Evolutionary conservation across 805 yeast genomes (phyloP).

Genomic region (Spathaspora boniae): DNA sequence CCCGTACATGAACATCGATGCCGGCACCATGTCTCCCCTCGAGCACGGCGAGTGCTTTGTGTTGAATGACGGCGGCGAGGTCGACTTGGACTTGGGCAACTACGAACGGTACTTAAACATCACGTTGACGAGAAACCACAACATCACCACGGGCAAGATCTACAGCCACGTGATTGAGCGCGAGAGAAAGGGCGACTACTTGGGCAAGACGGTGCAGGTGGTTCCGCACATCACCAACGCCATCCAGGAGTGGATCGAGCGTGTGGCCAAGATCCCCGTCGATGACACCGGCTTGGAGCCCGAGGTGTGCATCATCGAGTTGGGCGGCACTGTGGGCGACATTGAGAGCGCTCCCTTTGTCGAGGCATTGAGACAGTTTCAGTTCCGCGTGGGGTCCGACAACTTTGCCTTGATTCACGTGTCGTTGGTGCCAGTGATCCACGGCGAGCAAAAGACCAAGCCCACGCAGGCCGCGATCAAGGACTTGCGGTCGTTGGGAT

Average conservation of each 20-base stretch:
- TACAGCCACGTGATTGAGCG: slow-evolving; percentile 90
- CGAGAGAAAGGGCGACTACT: slow-evolving; percentile 94
- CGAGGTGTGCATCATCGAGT: slow-evolving; percentile 93
- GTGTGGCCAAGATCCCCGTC: slow-evolving; percentile 87
- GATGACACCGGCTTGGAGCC: slow-evolving; percentile 86
- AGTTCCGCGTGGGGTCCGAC: slow-evolving; percentile 91
- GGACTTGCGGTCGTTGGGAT: slow-evolving; percentile 92
- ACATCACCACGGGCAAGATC: slow-evolving; percentile 97
- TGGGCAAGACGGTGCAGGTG: slow-evolving; percentile 99
- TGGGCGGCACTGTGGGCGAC: slow-evolving; percentile 99
- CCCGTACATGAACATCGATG: slow-evolving; percentile 98
- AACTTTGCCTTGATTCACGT: slow-evolving; percentile 96
- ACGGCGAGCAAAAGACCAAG: slow-evolving; percentile 98
- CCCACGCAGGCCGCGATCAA: slow-evolving; percentile 99
- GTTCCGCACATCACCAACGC: slow-evolving; percentile 98
- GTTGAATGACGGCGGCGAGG: slow-evolving; percentile 98
- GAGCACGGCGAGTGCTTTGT: slow-evolving; percentile 99
- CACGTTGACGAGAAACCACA: slow-evolving; percentile 89
- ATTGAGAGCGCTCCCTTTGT: slow-evolving; percentile 98
- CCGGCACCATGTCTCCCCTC: slow-evolving; percentile 99
- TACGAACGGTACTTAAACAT: slow-evolving; percentile 95
- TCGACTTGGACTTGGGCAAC: slow-evolving; percentile 95
- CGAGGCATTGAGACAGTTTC: slow-evolving; percentile 98
- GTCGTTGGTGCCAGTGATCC: slow-evolving; percentile 94
- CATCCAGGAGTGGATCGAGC: slow-evolving; percentile 97